Evolutionary conservation across 441 rosid genomes (phyloP), one percentile per base, ranked within the genome.

Genomic region (Euphorbia corollata): DNA sequence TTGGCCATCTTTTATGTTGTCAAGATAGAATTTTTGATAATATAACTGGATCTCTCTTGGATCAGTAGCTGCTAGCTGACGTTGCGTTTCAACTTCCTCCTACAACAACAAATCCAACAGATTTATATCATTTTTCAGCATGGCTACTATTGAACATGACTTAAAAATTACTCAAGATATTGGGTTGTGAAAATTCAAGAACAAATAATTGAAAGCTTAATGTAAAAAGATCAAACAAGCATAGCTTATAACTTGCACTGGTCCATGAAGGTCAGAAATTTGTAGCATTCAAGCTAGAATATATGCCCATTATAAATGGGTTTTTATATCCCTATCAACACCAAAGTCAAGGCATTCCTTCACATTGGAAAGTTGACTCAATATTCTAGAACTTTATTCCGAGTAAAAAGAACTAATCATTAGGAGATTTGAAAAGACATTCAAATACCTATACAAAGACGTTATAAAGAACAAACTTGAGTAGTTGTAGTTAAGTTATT

Each of bases 41-140:
- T 59, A 95, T 69, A 69, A 5, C 73, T 81, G 92, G 55, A 95
- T 87, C 83, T 88, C 98, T 68, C n/a, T 79, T 11, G 86, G 88
- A 75, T 92, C 96, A 65, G 0, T 78, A 64, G 38, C 76, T n/a
- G 86, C 95, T 70, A 85, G 83, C 68, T 2, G 59, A 58, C 51
- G 83, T 36, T 1, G 0, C 15, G 93, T 81, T 72, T 69, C 86
- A 10, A 39, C 77, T 74, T 88, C 95, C 73, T 88, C 96, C 99
- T 95, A 57, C 53, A 73, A 74, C 69, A 55, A 71, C 59, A 77
- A 67, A 45, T 22, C 65, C 24, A 60, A 59, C 56, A 56, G 59
- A 64, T 70, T 32, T 58, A 32, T 23, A 55, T 54, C 43, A 61
- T 23, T 57, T 27, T 22, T 69, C 48, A 5, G 59, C 65, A n/a